A percentile compares a stretch with the other conserved stretches of the same genome.
phyloP scores from a whole-genome alignment of 2,329 filamentous ascomycete species.

The Coniochaeta sp. region DNA sequence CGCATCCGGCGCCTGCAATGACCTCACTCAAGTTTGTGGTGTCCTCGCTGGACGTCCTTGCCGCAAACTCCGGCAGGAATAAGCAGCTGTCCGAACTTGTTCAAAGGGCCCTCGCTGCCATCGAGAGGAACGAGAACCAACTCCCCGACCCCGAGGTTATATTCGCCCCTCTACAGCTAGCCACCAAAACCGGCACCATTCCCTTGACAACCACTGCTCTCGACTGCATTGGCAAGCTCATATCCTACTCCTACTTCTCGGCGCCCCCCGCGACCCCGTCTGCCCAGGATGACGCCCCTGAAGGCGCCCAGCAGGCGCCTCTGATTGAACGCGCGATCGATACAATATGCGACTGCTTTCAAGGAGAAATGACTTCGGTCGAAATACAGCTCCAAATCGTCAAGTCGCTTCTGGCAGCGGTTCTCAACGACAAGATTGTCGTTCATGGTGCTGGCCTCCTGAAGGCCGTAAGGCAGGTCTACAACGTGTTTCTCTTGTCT shows the following conservation, averaged over 20 bases:
- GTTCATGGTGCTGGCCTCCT: constrained; percentile 93
- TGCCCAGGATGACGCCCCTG: constrained; percentile 31
- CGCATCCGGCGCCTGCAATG: constrained; percentile 51
- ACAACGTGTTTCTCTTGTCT: constrained; percentile 96
- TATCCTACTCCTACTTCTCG: constrained; percentile 97
- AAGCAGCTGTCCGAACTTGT: constrained; percentile 78
- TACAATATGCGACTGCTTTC: constrained; percentile 98
- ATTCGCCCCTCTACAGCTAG: constrained; percentile 84
- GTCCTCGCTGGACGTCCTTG: constrained; percentile 86
- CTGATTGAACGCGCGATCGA: constrained; percentile 97
- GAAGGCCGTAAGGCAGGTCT: constrained; percentile 95
- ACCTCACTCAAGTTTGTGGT: constrained; percentile 96
- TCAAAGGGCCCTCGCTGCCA: constrained; percentile 72
- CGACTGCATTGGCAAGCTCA: constrained; percentile 97
- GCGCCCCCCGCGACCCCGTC: constrained; percentile 45
- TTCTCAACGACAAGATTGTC: constrained; percentile 97
- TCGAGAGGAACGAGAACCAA: constrained; percentile 75
- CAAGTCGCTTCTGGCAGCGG: constrained; percentile 90
- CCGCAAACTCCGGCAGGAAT: constrained; percentile 76
- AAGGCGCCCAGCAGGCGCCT: constrained; percentile 46
- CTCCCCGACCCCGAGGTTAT: constrained; percentile 85
- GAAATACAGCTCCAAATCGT: constrained; percentile 97
- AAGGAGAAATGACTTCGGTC: constrained; percentile 84
- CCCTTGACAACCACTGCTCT: constrained; percentile 82
- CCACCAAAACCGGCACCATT: constrained; percentile 78